phyloP scores from a whole-genome alignment of 2,329 filamentous ascomycete genomes.

The Ophiocordyceps camponoti-leonardi region DNA sequence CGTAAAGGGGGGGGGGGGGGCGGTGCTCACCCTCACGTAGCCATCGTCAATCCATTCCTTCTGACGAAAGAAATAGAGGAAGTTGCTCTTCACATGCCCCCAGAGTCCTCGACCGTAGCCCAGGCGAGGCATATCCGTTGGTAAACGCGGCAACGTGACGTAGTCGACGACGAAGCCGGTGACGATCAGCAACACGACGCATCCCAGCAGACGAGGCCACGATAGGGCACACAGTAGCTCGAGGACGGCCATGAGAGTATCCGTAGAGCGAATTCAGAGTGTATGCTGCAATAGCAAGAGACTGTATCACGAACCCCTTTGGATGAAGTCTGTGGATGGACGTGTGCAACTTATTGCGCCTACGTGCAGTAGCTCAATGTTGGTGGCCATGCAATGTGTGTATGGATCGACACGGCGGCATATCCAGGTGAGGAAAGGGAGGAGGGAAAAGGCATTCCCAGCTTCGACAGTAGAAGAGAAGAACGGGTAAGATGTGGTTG shows the following conservation, averaged over 20 bases:
- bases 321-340: too few relatives aligned
- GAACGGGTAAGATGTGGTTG: too few relatives aligned
- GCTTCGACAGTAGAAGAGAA: too few relatives aligned
- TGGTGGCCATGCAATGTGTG: too few relatives aligned
- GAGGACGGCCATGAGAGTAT: background rate
- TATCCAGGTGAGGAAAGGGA: too few relatives aligned
- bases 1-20: background rate
- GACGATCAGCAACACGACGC: slow-evolving; percentile 14
- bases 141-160: slow-evolving; percentile 20
- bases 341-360: too few relatives aligned
- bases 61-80: slow-evolving; percentile 19
- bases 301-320: too few relatives aligned
- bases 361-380: too few relatives aligned
- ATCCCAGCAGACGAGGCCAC: slow-evolving; percentile 10
- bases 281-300: too few relatives aligned
- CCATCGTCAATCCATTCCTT: slow-evolving; percentile 23
- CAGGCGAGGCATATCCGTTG: slow-evolving; percentile 20
- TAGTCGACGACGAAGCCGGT: slow-evolving; percentile 23
- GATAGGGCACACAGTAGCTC: slow-evolving; percentile 8
- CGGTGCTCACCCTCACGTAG: slow-evolving; percentile 18
- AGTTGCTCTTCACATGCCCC: slow-evolving; percentile 20
- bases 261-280: too few relatives aligned
- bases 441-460: too few relatives aligned
- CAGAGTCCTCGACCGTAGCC: slow-evolving; percentile 18
- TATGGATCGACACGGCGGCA: too few relatives aligned